Base-by-base conservation (phyloP, 2,329 filamentous ascomycete genomes). In the Fusarium goolgardi region DNA sequence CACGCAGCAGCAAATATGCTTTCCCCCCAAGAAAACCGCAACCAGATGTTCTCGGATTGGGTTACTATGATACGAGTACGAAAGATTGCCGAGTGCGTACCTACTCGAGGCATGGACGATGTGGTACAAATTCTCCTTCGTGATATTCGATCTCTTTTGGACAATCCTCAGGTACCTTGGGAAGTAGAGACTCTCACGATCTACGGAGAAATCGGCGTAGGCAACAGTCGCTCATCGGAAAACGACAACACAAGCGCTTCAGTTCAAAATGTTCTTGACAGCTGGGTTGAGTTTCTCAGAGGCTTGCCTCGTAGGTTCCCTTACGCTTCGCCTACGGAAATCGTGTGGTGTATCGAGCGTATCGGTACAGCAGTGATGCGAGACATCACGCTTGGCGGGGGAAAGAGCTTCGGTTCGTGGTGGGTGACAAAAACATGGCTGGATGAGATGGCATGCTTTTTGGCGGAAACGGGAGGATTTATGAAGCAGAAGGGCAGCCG, bases 41-140 rank as follows among this genome's bases (percentile, higher is more conserved):
- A 96, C 69, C 91, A 96, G 75, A 98, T 99, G 96, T 97, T 96
- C 83, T 84, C 91, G 51, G 96, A 99, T 75, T 97, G 94, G 90
- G 89, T 93, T 40, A 88, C 83, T 4, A 86, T 87, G 80, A 86
- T 90, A 31, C 83, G 86, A 27, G 81, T 86, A 12, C 84, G 88
- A 46, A 90, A 90, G 74, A 80, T 90, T 59, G 86, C 88, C 1
- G 88, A 91, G 72, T 86, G 84, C 61, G 82, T 91, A 8, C 88
- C 88, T 1, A 85, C 85, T 5, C 81, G 83, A 47, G 88, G 83
- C 13, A 90, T 90, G 88, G 88, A 90, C 70, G 88, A 91, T 63
- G 81, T 90, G 21, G 87, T 90, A 21, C 85, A 84, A 63, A 77
- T 90, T 4, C 78, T 91, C 3, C 79, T 93, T 15, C 81, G 81